phyloP scores from a whole-genome alignment of 176 grass and related monocot species.

The Pontederia crassipes region DNA sequence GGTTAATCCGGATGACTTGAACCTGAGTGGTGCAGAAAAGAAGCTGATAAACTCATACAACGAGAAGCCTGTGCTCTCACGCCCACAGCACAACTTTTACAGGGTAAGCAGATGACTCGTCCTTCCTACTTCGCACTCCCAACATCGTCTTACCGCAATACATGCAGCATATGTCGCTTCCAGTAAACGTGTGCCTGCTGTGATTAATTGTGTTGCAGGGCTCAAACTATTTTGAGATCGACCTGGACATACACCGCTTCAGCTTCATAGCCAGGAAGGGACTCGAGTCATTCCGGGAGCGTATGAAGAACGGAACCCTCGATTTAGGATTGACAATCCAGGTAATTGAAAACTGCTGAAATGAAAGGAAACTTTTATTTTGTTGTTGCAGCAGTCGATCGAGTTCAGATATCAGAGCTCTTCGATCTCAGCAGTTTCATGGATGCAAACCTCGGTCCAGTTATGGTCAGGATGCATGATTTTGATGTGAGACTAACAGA shows the following conservation, averaged over 20 bases:
- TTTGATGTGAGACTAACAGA: conserved; percentile 6
- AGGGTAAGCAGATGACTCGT: conserved; percentile 32
- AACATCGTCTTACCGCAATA: neutral
- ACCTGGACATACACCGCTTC: conserved; percentile 94
- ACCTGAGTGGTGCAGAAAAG: conserved; percentile 62
- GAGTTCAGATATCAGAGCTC: neutral
- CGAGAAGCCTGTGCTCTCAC: conserved; percentile 92
- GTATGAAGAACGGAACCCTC: conserved; percentile 72
- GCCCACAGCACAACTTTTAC: conserved; percentile 82
- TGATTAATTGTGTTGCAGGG: conserved; percentile 39
- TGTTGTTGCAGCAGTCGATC: neutral
- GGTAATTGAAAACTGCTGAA: conserved; percentile 19
- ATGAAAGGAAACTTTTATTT: neutral
- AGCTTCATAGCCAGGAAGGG: conserved; percentile 92
- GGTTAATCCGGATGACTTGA: conserved; percentile 84
- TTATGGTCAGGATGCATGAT: neutral
- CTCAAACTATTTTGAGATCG: conserved; percentile 85
- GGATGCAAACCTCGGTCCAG: neutral
- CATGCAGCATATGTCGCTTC: neutral
- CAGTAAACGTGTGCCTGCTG: neutral
- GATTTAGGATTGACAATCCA: conserved; percentile 94
- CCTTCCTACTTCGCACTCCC: too few species aligned
- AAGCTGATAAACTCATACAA: conserved; percentile 93
- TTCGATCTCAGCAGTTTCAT: too few species aligned
- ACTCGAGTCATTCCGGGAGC: conserved; percentile 78